Percentiles rank a stretch among this genome's conserved stretches.
phyloP scores from a whole-genome alignment of 2,329 filamentous ascomycete genomes.

The Venturia effusa region DNA sequence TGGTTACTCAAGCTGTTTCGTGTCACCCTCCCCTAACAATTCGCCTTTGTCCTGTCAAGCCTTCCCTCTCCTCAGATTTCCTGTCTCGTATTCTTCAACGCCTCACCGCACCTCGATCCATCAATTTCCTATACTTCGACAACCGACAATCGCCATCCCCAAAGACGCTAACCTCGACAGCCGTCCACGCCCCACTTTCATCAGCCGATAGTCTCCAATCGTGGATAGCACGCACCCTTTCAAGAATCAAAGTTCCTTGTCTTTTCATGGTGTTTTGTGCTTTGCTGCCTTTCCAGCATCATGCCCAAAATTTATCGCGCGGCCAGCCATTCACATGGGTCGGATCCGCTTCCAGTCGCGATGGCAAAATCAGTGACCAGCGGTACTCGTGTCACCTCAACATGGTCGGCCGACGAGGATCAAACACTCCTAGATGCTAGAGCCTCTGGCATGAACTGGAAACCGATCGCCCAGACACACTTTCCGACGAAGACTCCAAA shows the following conservation, averaged over 20 bases:
- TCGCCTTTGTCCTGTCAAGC: background rate
- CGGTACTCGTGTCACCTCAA: slow-evolving; percentile 21
- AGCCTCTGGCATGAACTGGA: slow-evolving; percentile 70
- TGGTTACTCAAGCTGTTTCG: background rate
- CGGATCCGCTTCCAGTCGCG: background rate
- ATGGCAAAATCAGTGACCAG: background rate
- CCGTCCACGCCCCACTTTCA: background rate
- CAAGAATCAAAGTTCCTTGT: too few relatives aligned
- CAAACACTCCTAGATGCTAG: slow-evolving; percentile 60
- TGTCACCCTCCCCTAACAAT: background rate
- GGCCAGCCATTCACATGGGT: background rate
- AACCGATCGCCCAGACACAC: slow-evolving; percentile 62
- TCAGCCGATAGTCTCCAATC: background rate
- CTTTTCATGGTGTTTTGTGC: background rate
- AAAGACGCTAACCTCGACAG: background rate
- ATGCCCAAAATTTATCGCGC: background rate
- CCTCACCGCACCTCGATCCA: background rate
- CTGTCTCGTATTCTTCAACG: slow-evolving; percentile 1
- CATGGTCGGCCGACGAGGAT: slow-evolving; percentile 66
- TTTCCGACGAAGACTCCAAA: slow-evolving; percentile 70
- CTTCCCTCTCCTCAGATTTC: background rate
- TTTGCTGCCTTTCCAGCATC: background rate
- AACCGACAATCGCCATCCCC: background rate
- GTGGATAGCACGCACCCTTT: background rate
- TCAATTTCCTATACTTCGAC: background rate